phyloP scores from a whole-genome alignment of 2,329 filamentous ascomycete genomes.

The Aspergillus sp. region DNA sequence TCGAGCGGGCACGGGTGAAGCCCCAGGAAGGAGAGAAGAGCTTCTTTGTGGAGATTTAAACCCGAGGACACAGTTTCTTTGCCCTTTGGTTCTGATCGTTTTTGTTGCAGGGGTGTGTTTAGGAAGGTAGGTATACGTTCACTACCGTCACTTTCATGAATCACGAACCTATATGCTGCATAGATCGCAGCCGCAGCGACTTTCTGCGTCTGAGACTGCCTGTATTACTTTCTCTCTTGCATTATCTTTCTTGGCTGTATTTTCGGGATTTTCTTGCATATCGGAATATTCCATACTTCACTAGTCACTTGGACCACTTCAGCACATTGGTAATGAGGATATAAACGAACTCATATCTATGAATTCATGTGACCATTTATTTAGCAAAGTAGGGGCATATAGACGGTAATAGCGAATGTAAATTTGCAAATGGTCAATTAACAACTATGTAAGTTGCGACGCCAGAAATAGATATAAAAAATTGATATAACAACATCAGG shows the following conservation, averaged over 20 bases:
- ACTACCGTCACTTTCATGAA: constrained; percentile 6
- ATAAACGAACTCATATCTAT: not conserved
- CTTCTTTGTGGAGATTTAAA: constrained; percentile 45
- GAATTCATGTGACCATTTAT: not conserved
- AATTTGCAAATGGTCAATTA: not conserved
- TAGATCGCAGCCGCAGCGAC: not conserved
- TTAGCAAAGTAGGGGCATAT: not conserved
- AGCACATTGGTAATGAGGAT: not conserved
- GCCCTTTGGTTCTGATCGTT: not conserved
- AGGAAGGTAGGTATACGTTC: not conserved
- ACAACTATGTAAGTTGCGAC: not conserved
- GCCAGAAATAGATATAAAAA: not conserved
- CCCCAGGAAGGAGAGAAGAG: constrained; percentile 54
- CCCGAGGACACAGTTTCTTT: not conserved
- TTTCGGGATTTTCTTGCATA: not conserved
- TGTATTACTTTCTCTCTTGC: not conserved
- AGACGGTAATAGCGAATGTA: not conserved
- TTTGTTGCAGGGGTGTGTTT: not conserved
- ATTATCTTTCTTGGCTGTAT: not conserved
- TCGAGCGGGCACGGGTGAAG: constrained; percentile 52
- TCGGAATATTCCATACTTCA: too few relatives aligned
- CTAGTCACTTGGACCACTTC: not conserved
- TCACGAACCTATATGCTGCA: constrained; percentile 4
- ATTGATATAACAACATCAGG: not conserved
- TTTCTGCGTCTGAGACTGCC: not conserved